These are phyloP conservation scores for Podaxis sp. DNA, from an alignment of 768 basidiomycete genomes.

Conservation along the genomic window DNA sequence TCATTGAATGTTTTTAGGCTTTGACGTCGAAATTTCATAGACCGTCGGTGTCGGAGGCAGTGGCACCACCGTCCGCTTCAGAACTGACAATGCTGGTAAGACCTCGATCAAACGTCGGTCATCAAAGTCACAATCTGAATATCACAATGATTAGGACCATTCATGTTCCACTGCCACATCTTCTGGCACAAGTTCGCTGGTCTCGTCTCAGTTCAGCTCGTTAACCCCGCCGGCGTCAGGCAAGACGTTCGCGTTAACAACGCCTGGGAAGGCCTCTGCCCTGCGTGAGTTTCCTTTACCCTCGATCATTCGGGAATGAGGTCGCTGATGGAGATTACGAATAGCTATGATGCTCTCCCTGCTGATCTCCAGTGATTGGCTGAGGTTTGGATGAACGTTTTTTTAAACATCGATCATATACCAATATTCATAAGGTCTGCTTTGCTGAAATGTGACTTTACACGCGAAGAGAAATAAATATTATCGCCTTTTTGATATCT, in stretches of 20 bases:
- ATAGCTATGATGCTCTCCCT: conserved; percentile 8
- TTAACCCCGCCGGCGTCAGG: conserved; percentile 6
- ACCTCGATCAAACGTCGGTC: not conserved
- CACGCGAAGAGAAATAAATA: not conserved
- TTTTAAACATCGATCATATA: not conserved
- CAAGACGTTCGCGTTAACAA: conserved; percentile 7
- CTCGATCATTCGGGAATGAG: not conserved
- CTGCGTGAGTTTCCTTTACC: conserved; percentile 14
- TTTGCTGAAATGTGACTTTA: not conserved
- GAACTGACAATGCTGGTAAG: conserved; percentile 19
- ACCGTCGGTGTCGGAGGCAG: conserved; percentile 19
- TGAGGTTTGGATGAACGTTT: not conserved
- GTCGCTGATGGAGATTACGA: not conserved
- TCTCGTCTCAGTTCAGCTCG: conserved; percentile 18
- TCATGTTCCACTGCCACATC: conserved; percentile 24
- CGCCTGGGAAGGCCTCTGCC: conserved; percentile 19
- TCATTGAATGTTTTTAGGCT: not conserved
- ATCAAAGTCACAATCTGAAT: not conserved
- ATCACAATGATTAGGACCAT: conserved; percentile 15
- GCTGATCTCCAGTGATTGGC: not conserved
- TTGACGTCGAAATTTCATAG: not conserved
- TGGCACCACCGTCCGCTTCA: conserved; percentile 23
- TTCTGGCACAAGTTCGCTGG: conserved; percentile 20
- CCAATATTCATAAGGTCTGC: not conserved
- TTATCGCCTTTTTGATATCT: not conserved